A percentile compares a stretch with the other conserved stretches of the same genome.
phyloP scores from a whole-genome alignment of 176 grass and related monocot species.

The Phyllostachys edulis region DNA sequence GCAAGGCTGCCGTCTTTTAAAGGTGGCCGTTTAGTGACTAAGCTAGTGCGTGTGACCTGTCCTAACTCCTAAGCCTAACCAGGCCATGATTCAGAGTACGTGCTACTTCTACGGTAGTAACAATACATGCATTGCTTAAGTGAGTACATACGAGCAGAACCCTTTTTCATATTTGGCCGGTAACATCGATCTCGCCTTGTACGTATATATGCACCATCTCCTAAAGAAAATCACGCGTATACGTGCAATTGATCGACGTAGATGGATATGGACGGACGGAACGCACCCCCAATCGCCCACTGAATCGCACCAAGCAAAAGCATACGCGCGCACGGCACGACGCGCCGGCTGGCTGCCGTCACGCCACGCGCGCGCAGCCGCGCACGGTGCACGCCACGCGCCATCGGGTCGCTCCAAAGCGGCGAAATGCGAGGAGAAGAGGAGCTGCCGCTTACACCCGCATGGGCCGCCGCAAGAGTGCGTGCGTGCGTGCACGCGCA shows the following conservation, averaged over 20 bases:
- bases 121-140: not conserved
- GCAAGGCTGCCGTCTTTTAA: not conserved
- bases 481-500: slow-evolving; percentile 6
- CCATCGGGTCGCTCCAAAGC: slow-evolving; percentile 1
- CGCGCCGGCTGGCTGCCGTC: not conserved
- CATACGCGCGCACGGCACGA: not conserved
- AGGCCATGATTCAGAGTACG: not conserved
- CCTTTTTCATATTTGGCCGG: not conserved
- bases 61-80: not conserved
- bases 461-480: too few relatives aligned
- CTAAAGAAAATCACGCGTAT: not conserved
- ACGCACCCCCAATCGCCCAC: too few relatives aligned
- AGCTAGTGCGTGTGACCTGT: not conserved
- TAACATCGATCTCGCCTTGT: not conserved
- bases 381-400: too few relatives aligned
- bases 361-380: too few relatives aligned
- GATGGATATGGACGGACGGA: too few relatives aligned
- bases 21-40: not conserved
- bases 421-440: not conserved
- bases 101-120: not conserved
- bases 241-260: not conserved
- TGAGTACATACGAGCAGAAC: not conserved
- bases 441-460: not conserved
- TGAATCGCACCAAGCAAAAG: too few relatives aligned
- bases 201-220: too few relatives aligned